Conservation (phyloP, 2,329 filamentous ascomycete genomes). For the Macrophomina phaseolina region DNA sequence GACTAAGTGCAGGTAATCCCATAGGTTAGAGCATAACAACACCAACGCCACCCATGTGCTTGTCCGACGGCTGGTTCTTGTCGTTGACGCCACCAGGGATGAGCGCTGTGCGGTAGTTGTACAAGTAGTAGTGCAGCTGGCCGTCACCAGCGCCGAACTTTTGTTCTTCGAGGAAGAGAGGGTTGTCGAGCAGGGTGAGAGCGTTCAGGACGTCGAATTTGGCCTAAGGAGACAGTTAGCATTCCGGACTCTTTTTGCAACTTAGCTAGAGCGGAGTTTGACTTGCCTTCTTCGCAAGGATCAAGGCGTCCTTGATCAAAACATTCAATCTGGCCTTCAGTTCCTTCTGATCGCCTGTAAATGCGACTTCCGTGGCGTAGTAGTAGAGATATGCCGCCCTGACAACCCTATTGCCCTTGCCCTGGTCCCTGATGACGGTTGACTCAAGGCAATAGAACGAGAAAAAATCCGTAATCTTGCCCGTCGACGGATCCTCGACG, state of each 20-base stretch:
- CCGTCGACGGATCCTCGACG: slow-evolving; percentile 71
- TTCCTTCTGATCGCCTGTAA: slow-evolving; percentile 49
- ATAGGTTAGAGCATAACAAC: slow-evolving; percentile 73
- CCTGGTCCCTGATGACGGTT: slow-evolving; percentile 77
- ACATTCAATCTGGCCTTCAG: slow-evolving; percentile 81
- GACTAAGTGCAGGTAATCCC: neutral
- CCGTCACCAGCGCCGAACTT: slow-evolving; percentile 96
- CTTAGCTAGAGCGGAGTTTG: too few relatives aligned
- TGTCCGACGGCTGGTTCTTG: slow-evolving; percentile 77
- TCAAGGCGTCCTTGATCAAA: slow-evolving; percentile 82
- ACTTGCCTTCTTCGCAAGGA: slow-evolving; percentile 77
- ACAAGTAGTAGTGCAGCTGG: slow-evolving; percentile 94
- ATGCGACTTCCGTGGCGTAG: slow-evolving; percentile 67
- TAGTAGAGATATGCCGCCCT: slow-evolving; percentile 96
- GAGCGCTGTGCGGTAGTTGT: slow-evolving; percentile 91
- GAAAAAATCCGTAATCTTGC: slow-evolving; percentile 93
- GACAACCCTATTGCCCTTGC: slow-evolving; percentile 74
- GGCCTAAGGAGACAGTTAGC: slow-evolving; percentile 46
- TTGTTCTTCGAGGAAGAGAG: slow-evolving; percentile 88
- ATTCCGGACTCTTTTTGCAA: neutral
- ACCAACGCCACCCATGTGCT: slow-evolving; percentile 83
- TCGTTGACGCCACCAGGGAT: slow-evolving; percentile 84
- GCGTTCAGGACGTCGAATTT: slow-evolving; percentile 98
- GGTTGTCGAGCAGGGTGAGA: slow-evolving; percentile 91
- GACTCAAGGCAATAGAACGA: slow-evolving; percentile 97